Percentiles rank a stretch among this genome's conserved stretches.
These are phyloP conservation scores for Cryomyces minteri DNA, from an alignment of 495 filamentous ascomycete genomes.

Conservation along the genomic window DNA sequence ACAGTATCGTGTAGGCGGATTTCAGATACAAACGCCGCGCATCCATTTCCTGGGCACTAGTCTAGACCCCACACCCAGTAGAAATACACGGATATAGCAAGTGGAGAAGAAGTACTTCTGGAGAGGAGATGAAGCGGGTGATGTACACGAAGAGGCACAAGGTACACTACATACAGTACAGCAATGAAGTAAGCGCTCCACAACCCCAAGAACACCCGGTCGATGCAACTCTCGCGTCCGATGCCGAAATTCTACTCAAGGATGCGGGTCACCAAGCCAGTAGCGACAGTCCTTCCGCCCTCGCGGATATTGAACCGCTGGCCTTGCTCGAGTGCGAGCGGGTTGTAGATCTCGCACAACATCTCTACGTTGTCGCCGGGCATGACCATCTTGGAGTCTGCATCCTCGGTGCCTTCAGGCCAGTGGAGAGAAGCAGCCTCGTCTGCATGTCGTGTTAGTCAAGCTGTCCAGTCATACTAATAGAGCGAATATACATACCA, in stretches of 20 bases:
- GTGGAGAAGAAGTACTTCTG: too few species aligned
- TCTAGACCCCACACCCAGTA: too few species aligned
- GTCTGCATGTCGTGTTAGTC: constrained; percentile 24
- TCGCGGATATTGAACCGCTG: constrained; percentile 95
- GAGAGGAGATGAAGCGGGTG: too few species aligned
- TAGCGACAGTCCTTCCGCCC: constrained; percentile 84
- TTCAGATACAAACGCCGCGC: too few species aligned
- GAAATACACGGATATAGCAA: too few species aligned
- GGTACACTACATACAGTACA: too few species aligned
- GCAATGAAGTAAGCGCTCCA: too few species aligned
- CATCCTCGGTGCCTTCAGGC: constrained; percentile 57
- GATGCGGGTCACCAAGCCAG: constrained; percentile 77
- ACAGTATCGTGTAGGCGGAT: too few species aligned
- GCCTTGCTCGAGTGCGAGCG: constrained; percentile 70
- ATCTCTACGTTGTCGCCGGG: constrained; percentile 98
- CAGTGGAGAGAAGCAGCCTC: constrained; percentile 66
- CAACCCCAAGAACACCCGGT: too few species aligned
- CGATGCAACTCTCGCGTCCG: too few species aligned
- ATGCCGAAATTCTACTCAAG: constrained; percentile 31
- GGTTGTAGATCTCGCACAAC: constrained; percentile 59
- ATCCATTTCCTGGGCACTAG: too few species aligned
- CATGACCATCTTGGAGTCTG: constrained; percentile 59
- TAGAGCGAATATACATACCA: constrained; percentile 26
- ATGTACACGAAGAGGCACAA: too few species aligned
- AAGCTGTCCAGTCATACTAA: neutral